These are phyloP conservation scores for Arachnomyces sp. DNA, from an alignment of 2,329 filamentous ascomycete species.

Conservation along the genomic window DNA sequence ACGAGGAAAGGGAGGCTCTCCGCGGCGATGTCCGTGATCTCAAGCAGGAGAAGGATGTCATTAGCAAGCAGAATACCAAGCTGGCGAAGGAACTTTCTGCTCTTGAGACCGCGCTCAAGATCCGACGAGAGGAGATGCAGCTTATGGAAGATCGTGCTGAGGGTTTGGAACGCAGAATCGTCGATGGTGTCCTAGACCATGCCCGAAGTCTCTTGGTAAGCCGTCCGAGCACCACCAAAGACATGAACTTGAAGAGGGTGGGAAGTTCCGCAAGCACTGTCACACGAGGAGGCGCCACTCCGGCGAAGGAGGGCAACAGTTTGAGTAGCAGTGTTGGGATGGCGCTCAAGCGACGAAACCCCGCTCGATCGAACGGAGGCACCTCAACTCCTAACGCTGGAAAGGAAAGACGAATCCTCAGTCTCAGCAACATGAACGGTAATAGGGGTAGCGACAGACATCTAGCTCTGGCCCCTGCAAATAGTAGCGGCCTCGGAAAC, in stretches of 20 bases:
- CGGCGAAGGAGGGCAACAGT: conserved; percentile 27
- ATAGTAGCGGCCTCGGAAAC: conserved; percentile 41
- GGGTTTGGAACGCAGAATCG: conserved; percentile 77
- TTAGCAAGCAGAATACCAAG: conserved; percentile 68
- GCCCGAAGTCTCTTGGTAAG: conserved; percentile 76
- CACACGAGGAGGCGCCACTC: conserved; percentile 30
- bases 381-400: conserved; percentile 41
- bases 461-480: conserved; percentile 21
- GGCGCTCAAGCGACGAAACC: conserved; percentile 44
- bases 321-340: conserved; percentile 38
- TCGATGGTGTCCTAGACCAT: conserved; percentile 94
- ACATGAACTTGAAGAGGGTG: conserved; percentile 46
- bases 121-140: conserved; percentile 83
- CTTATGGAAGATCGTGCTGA: conserved; percentile 87
- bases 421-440: conserved; percentile 79
- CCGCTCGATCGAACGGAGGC: conserved; percentile 32
- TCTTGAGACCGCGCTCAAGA: conserved; percentile 78
- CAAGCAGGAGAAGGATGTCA: conserved; percentile 51
- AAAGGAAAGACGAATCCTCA: conserved; percentile 70
- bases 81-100: conserved; percentile 80
- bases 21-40: conserved; percentile 46
- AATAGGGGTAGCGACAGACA: conserved; percentile 43
- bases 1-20: conserved; percentile 55
- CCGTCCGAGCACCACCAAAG: conserved; percentile 48
- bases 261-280: conserved; percentile 37